A percentile compares a stretch with the other conserved stretches of the same genome.
Conservation (phyloP, 2,329 filamentous ascomycete genomes). For the Cladosporium oxysporum region DNA sequence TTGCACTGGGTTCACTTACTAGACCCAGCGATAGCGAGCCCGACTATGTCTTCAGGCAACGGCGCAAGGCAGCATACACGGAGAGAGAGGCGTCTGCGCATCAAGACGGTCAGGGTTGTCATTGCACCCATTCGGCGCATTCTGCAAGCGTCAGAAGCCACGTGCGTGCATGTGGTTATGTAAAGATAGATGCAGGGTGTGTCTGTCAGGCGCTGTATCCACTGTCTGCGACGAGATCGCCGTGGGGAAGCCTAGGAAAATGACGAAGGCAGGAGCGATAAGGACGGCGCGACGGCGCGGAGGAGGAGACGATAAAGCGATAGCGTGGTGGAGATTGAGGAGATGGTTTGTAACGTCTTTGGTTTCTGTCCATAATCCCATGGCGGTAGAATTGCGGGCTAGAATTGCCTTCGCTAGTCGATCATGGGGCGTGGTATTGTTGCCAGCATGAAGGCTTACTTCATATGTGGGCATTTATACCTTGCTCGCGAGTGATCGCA, state of each 20-base stretch:
- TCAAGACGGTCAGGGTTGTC: background rate
- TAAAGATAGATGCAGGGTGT: background rate
- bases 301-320: background rate
- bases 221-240: background rate
- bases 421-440: background rate
- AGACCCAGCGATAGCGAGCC: conserved; percentile 6
- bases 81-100: background rate
- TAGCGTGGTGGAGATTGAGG: background rate
- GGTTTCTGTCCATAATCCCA: background rate
- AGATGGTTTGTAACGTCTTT: background rate
- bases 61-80: background rate
- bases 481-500: background rate
- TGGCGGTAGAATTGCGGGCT: background rate
- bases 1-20: too few relatives aligned
- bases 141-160: background rate
- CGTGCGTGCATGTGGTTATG: conserved; percentile 4
- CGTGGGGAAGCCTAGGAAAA: background rate
- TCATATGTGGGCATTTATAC: background rate
- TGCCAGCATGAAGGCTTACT: background rate
- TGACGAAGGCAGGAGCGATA: background rate
- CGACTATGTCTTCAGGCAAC: background rate
- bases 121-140: too few relatives aligned
- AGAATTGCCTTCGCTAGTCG: background rate
- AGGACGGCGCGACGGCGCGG: conserved; percentile 7
- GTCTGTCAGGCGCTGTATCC: too few relatives aligned